Conservation (phyloP, 2,329 filamentous ascomycete genomes). For the Alternaria angustiovoidea region DNA sequence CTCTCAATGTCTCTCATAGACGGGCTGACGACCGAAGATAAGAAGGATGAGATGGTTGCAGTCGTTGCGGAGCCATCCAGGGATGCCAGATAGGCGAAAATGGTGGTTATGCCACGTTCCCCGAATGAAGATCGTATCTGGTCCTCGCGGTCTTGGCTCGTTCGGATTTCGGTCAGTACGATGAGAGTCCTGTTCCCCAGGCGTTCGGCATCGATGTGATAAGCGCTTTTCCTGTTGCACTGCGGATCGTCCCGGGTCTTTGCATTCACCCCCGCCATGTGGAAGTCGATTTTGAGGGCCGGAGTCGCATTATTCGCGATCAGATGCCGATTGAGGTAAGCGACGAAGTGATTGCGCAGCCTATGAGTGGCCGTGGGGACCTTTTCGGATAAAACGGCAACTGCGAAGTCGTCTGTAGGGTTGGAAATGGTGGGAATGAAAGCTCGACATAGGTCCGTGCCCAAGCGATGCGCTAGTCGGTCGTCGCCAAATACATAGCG, state of each 20-base stretch:
- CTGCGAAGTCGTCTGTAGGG: constrained; percentile 23
- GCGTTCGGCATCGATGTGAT: constrained; percentile 28
- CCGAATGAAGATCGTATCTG: constrained; percentile 21
- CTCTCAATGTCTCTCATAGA: constrained; percentile 30
- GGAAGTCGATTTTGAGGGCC: constrained; percentile 31
- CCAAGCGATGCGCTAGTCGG: constrained; percentile 33
- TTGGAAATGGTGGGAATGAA: constrained; percentile 30
- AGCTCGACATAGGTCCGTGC: constrained; percentile 38
- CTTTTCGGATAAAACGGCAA: constrained; percentile 35
- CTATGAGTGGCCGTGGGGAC: constrained; percentile 33
- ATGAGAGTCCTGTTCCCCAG: constrained; percentile 23
- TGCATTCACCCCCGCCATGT: constrained; percentile 5
- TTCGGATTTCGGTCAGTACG: constrained; percentile 29
- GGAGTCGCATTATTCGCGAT: constrained; percentile 25
- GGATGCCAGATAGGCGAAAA: constrained; percentile 30
- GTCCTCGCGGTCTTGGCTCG: constrained; percentile 24
- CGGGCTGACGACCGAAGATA: constrained; percentile 26
- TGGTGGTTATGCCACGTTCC: constrained; percentile 12
- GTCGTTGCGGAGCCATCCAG: constrained; percentile 13
- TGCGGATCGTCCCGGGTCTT: constrained; percentile 19
- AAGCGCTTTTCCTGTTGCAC: constrained; percentile 9
- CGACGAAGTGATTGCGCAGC: constrained; percentile 33
- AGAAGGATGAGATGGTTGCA: constrained; percentile 17
- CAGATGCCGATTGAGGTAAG: constrained; percentile 34
- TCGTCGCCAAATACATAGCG: constrained; percentile 38